Evolutionary conservation across 768 basidiomycete genomes (phyloP), one percentile per base, ranked within the genome.

Genomic region (Calocera viscosa): DNA sequence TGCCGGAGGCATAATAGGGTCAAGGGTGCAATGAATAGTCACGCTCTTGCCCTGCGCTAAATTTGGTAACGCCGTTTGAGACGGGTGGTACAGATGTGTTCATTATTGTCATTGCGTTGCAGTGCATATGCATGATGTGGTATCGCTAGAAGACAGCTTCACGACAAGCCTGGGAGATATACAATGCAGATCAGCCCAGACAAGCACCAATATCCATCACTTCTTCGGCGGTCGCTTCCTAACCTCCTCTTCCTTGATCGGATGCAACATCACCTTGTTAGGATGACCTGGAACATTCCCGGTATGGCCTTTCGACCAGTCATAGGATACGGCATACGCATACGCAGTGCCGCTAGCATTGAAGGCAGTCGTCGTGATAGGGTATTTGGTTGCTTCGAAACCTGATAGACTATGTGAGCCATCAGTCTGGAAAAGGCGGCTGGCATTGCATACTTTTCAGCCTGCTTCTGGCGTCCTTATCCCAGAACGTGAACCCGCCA

Each of bases 181-280:
- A 19, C 19, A 7, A 47, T 19, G 8, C 43, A 19, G 19, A 47
- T 3, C 24, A 19, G 43, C 7, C 43, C 7, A 19, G 30, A 60
- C 14, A 7, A 11, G 38, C 11, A 65, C 17, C 19, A 39, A 3
- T 28, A 30, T n/a, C 8, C 14, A 41, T 43, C 65, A 40, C 30
- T 32, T 40, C 28, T 67, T 65, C 65, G 71, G 65, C 39, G 75
- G 68, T 66, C 82, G 79, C 78, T 87, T 88, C 77, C 84, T 89
- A 66, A 91, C 88, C 76, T 92, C 90, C 24, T 92, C 90, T 64
- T 92, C 89, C 76, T 90, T 91, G 80, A 87, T 88, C 24, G 86
- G 85, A 73, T 91, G 90, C 71, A 93, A 73, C 84, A 89, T 87
- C 71, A 93, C 75, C 76, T 92, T 91, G 78, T 91, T 91, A 19